A percentile compares a stretch with the other conserved stretches of the same genome.
Evolutionary conservation across 345 rosid genomes (phyloP).

Genomic region (Eucalyptus fibrosa): DNA sequence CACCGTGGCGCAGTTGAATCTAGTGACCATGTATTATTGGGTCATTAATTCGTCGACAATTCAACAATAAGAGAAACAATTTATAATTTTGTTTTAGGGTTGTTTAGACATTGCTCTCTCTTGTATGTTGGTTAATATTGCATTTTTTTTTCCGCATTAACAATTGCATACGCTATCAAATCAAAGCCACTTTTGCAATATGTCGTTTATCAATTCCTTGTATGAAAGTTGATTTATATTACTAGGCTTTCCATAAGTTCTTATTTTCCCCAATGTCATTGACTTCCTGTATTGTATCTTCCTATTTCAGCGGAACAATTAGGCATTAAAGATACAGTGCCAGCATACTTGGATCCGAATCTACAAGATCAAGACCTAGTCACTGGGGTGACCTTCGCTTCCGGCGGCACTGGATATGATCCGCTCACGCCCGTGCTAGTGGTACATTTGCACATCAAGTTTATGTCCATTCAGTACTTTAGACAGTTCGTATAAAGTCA

Average conservation of each 20-base stretch:
- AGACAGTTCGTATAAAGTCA: neutral
- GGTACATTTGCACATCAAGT: constrained; percentile 12
- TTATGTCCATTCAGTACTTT: neutral
- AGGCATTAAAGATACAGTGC: constrained; percentile 48
- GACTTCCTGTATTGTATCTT: neutral
- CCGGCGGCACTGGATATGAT: constrained; percentile 73
- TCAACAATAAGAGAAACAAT: neutral
- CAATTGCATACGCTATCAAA: neutral
- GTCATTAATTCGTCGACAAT: neutral
- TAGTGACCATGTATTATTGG: neutral
- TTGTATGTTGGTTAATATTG: neutral
- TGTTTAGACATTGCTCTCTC: neutral
- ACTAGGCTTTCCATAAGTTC: neutral
- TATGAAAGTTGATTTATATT: neutral
- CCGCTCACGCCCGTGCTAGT: constrained; percentile 37
- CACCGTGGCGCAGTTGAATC: neutral
- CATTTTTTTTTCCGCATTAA: neutral
- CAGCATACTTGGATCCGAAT: constrained; percentile 50
- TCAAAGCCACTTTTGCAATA: neutral
- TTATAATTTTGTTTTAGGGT: neutral
- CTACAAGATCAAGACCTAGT: constrained; percentile 35
- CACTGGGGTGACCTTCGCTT: constrained; percentile 76
- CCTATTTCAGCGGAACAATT: constrained; percentile 39
- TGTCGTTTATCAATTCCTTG: neutral
- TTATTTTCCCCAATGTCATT: neutral